Base-by-base conservation (phyloP, 1,139 yeast species). In the Arxiozyma slooffiae region DNA sequence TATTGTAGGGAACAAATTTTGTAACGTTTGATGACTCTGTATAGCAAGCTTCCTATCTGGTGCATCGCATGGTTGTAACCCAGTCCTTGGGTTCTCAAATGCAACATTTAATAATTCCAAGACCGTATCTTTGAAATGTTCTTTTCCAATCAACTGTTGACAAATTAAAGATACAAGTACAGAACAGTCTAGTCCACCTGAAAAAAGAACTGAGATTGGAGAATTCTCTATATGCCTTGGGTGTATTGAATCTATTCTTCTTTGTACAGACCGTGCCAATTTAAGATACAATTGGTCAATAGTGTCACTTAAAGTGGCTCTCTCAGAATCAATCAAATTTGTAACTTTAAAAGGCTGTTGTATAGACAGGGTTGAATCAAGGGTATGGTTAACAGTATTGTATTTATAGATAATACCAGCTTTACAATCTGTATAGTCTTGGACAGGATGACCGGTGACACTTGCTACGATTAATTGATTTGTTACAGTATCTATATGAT, bases 101-200 rank as follows among this genome's bases (percentile, higher is more conserved):
- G 96, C 95, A 3, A 94, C 98, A 50, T 92, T 90, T n/a, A 94
- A 64, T n/a, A 92, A 71, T 63, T 92, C 97, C 8, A 84, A 71
- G 0, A 58, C 58, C 1, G 70, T 63, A 4, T 60, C 65, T 16
- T 47, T 45, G n/a, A 42, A 37, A 2, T n/a, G n/a, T n/a, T 43
- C 43, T 1, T 51, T 36, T 4, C 49, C 46, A 2, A 39, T 41
- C 7, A 64, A 50, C 14, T 60, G 58, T 46, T 59, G 57, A 52
- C 68, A 66, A 6, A 67, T 54, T 48, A 71, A 38, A 18, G 74
- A 71, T 21, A 95, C 89, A 16, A 92, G 61, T 0, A 92, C 69
- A 0, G 97, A 84, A 64, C 98, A 92, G 61, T 92, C 98, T 9
- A 92, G 71, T 0, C 98, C 99, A 1, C 99, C 98, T 41, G 97